Evolutionary conservation across 2,329 filamentous ascomycete species (phyloP).

Genomic region (Botryotinia convoluta): DNA sequence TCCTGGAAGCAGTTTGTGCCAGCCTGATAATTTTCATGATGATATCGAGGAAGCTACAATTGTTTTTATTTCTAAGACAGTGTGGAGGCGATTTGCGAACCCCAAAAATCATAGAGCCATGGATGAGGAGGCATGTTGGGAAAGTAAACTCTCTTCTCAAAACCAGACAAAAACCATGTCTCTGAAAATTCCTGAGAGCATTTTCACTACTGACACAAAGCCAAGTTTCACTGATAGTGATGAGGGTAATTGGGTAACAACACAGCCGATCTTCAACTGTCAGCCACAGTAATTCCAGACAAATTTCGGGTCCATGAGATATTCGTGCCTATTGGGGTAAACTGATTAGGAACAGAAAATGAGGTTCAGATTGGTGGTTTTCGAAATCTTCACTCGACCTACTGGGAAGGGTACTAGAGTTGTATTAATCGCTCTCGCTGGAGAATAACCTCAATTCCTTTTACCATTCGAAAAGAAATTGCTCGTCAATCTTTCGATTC

Average conservation of each 20-base stretch:
- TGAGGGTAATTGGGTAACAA: neutral
- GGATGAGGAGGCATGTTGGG: neutral
- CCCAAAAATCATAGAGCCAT: neutral
- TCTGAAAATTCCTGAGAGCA: neutral
- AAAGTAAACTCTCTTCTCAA: neutral
- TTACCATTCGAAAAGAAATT: neutral
- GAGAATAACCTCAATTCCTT: neutral
- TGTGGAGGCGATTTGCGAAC: too few relatives aligned
- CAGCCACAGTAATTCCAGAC: fast-evolving
- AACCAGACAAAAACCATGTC: neutral
- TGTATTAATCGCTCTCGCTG: neutral
- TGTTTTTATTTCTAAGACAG: too few relatives aligned
- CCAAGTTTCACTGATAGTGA: neutral
- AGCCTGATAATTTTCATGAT: neutral
- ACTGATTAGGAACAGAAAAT: neutral
- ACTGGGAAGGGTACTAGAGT: neutral
- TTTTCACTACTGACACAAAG: too few relatives aligned
- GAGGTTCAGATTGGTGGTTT: neutral
- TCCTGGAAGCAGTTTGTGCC: neutral
- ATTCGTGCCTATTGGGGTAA: neutral
- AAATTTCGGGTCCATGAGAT: too few relatives aligned
- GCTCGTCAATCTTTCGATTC: neutral
- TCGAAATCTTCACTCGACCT: neutral
- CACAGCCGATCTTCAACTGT: too few relatives aligned
- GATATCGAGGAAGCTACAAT: too few relatives aligned